phyloP scores from a whole-genome alignment of 176 grass and related monocot genomes.

The Oryza longistaminata region DNA sequence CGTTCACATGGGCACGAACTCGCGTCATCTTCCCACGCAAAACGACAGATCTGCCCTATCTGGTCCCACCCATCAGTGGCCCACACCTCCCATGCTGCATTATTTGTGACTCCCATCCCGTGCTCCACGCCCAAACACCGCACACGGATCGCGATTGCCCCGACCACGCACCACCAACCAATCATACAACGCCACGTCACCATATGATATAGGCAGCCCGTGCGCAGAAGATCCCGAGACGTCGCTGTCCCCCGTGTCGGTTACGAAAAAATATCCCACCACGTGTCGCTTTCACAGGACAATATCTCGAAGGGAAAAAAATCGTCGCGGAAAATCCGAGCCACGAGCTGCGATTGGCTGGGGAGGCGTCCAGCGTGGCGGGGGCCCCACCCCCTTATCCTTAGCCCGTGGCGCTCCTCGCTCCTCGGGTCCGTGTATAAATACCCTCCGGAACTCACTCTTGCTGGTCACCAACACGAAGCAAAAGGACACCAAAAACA shows the following conservation, averaged over 20 bases:
- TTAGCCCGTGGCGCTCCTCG: conserved; percentile 42
- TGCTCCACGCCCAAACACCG: conserved; percentile 1
- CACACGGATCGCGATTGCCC: neutral
- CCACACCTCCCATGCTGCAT: conserved; percentile 54
- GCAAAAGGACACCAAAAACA: neutral
- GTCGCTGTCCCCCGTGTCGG: neutral
- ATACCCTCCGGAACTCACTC: conserved; percentile 31
- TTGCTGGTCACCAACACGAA: conserved; percentile 24
- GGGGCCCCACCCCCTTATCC: conserved; percentile 38
- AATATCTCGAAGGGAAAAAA: conserved; percentile 24
- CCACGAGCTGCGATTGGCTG: conserved; percentile 56
- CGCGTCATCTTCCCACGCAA: conserved; percentile 19
- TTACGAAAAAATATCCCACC: conserved; percentile 12
- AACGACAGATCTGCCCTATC: conserved; percentile 38
- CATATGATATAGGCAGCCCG: rapidly evolving
- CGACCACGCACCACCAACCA: no score
- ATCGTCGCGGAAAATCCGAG: conserved; percentile 53
- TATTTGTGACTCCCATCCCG: conserved; percentile 18
- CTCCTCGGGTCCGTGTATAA: conserved; percentile 54
- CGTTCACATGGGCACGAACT: conserved; percentile 56
- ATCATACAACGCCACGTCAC: neutral
- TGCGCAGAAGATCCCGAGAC: neutral
- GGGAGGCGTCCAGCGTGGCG: conserved; percentile 25
- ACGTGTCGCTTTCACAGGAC: neutral
- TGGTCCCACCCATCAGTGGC: neutral